Base-by-base conservation (phyloP, 2,329 filamentous ascomycete species). In the Hypoxylon sp. region DNA sequence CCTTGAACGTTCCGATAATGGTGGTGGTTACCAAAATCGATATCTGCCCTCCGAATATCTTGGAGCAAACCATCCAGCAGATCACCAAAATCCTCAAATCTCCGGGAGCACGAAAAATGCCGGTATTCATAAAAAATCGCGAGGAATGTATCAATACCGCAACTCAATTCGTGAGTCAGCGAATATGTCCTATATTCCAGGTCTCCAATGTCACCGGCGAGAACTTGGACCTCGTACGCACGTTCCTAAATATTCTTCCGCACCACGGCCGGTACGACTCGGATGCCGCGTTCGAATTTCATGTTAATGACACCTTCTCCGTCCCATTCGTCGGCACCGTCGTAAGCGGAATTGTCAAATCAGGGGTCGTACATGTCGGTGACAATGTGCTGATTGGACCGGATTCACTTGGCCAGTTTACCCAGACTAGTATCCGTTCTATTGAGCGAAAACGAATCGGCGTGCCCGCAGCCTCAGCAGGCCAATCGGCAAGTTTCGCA, bases 11-110 rank as follows among this genome's bases (percentile, higher is more conserved):
- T 10, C 96, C 96, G 0, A 94, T 99, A 74, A 97, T 99, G 93
- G 94, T 98, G 3, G 91, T 98, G 71, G 90, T 98, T 70, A 99
- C 95, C 80, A 99, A 98, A 84, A 97, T 98, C 71, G 96, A 98
- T 78, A 98, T 98, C 62, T 98, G 96, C 80, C 96, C 96, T 22
- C 94, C 95, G 1, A 92, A 98, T 72, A 98, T 99, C 76, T 85
- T 99, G 24, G 90, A 97, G 81, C 92, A 98, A 83, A 99, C 96
- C 22, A 90, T 98, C 50, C 92, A 90, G 10, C 95, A 98, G 80
- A 88, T 99, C 70, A 95, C 90, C 59, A 93, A 94, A 77, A 98
- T 99, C 57, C 86, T 99, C 72, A 97, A 97, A 80, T 97, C 93
- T 62, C 94, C 94, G 0, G 96, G 94, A 2, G 96, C 96, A 3